Conservation (phyloP, 371 early-diverging fungal genomes). For the Batkoa obscura region DNA sequence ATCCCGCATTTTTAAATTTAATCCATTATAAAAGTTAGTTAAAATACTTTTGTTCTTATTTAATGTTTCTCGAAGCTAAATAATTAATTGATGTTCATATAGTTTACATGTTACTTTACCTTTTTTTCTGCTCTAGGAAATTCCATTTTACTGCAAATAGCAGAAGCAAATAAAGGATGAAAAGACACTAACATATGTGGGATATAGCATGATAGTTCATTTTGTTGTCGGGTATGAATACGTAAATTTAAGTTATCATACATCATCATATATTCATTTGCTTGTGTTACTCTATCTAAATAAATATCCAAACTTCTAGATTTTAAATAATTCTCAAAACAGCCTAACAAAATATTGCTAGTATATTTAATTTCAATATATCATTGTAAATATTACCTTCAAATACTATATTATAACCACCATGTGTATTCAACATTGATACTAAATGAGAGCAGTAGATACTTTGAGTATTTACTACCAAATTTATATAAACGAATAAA, state of each 20-base stretch:
- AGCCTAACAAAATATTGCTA: conserved; percentile 42
- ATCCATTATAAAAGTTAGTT: conserved; percentile 23
- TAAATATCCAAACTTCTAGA: conserved; percentile 59
- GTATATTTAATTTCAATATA: background rate
- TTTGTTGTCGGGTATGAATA: conserved; percentile 21
- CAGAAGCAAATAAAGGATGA: conserved; percentile 64
- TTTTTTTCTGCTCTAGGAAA: conserved; percentile 68
- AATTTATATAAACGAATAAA: too few relatives aligned
- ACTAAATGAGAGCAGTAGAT: conserved; percentile 26
- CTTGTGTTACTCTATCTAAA: conserved; percentile 32
- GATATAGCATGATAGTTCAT: conserved; percentile 37
- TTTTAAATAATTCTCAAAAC: conserved; percentile 73
- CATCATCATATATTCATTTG: conserved; percentile 61
- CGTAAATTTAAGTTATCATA: conserved; percentile 48
- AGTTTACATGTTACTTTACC: conserved; percentile 13
- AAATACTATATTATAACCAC: conserved; percentile 66
- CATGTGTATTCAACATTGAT: conserved; percentile 31
- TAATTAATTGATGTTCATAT: background rate
- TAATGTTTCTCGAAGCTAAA: conserved; percentile 21
- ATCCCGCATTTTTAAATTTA: conserved; percentile 25
- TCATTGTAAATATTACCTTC: conserved; percentile 30
- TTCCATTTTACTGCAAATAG: conserved; percentile 37
- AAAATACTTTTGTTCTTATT: conserved; percentile 35
- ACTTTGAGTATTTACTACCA: too few relatives aligned
- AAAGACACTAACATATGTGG: conserved; percentile 54